These are phyloP conservation scores for Aspergillus pseudoterreus DNA, from an alignment of 2,329 filamentous ascomycete species.

Conservation along the genomic window DNA sequence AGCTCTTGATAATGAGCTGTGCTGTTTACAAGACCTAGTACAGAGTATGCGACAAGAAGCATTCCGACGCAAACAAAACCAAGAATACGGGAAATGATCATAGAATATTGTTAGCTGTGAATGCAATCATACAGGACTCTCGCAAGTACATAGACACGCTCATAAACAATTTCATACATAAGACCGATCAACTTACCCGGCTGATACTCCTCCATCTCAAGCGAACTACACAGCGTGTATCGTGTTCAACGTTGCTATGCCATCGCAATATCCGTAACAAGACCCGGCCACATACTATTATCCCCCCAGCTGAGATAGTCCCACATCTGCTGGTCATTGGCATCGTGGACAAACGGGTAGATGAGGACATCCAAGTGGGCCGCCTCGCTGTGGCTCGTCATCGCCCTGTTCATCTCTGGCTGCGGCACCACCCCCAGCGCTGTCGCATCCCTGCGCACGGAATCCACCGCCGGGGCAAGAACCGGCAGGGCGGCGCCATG, in stretches of 20 bases:
- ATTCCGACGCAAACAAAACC: no score
- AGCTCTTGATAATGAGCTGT: no score
- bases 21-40: no score
- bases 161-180: no score
- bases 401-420: constrained; percentile 15
- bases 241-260: background rate
- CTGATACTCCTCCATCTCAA: no score
- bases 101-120: no score
- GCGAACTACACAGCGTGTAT: no score
- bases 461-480: constrained; percentile 10
- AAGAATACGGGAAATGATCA: no score
- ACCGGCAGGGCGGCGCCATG: constrained; percentile 9
- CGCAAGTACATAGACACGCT: no score
- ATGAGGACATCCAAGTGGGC: constrained; percentile 23
- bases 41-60: no score
- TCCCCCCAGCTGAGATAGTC: constrained; percentile 39
- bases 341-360: constrained; percentile 24
- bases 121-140: no score
- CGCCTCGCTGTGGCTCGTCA: constrained; percentile 16
- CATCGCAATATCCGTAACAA: background rate
- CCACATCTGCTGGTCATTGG: constrained; percentile 31
- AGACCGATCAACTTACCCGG: no score
- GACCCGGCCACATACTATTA: constrained; percentile 28
- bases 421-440: constrained; percentile 11
- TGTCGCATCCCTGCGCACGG: constrained; percentile 9